These are phyloP conservation scores for Thymus quinquecostatus DNA, from an alignment of 257 asterid genomes.

Conservation along the genomic window DNA sequence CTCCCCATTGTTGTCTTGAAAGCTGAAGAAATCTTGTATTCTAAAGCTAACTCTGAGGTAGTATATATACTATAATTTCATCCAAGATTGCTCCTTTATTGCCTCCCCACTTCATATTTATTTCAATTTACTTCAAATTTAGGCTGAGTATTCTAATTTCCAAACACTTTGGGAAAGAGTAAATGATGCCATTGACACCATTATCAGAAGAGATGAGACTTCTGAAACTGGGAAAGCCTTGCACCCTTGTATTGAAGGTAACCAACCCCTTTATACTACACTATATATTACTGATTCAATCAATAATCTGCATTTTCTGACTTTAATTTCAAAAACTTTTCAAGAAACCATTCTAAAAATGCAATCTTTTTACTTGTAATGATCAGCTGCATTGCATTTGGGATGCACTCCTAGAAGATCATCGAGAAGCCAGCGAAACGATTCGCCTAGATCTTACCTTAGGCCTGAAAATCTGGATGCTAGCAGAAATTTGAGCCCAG, in stretches of 20 bases:
- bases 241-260: slow-evolving; percentile 98
- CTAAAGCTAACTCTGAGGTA: slow-evolving; percentile 95
- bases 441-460: slow-evolving; percentile 61
- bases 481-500: slow-evolving; percentile 36
- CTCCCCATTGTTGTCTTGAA: slow-evolving; percentile 88
- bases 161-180: slow-evolving; percentile 79
- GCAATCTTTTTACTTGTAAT: slow-evolving; percentile 28
- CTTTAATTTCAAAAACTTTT: slow-evolving; percentile 2
- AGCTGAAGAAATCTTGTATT: slow-evolving; percentile 93
- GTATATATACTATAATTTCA: not conserved
- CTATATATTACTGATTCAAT: not conserved
- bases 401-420: slow-evolving; percentile 88
- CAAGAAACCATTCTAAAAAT: slow-evolving; percentile 28
- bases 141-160: slow-evolving; percentile 91
- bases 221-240: slow-evolving; percentile 64
- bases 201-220: slow-evolving; percentile 75
- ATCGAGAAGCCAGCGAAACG: slow-evolving; percentile 83
- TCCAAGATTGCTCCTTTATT: slow-evolving; percentile 31
- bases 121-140: slow-evolving; percentile 24
- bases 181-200: slow-evolving; percentile 78
- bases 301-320: not conserved
- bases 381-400: slow-evolving; percentile 86
- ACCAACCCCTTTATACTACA: too few relatives aligned
- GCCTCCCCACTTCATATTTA: not conserved
- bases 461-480: slow-evolving; percentile 49